A percentile compares a stretch with the other conserved stretches of the same genome.
Conservation (phyloP, 2,329 filamentous ascomycete species). For the Fusarium nodosum region DNA sequence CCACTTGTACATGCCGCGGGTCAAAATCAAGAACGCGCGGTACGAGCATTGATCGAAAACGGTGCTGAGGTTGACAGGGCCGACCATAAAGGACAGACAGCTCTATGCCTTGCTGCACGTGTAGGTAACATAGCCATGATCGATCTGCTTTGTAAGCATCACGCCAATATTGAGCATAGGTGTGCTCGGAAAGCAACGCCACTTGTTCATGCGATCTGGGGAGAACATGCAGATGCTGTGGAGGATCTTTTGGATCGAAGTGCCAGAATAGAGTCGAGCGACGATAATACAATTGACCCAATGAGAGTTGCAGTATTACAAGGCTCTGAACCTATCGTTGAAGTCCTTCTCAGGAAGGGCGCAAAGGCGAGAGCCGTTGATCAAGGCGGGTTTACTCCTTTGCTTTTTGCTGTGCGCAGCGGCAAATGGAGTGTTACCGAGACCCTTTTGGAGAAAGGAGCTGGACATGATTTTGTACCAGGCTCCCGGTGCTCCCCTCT, state of each 20-base stretch:
- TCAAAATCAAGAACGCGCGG: rapidly evolving
- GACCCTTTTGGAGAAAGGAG: background rate
- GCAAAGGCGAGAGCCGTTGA: rapidly evolving
- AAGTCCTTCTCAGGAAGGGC: background rate
- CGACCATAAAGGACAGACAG: rapidly evolving
- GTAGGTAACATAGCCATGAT: rapidly evolving
- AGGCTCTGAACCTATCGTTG: background rate
- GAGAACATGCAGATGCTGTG: background rate
- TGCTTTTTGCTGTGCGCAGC: background rate
- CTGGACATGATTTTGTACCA: background rate
- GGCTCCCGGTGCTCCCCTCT: rapidly evolving
- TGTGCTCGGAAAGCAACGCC: background rate
- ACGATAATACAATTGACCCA: background rate
- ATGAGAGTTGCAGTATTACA: rapidly evolving
- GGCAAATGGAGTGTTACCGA: background rate
- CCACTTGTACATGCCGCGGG: rapidly evolving
- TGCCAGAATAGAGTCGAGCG: background rate
- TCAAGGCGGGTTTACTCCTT: background rate
- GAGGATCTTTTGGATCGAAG: background rate
- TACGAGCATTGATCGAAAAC: background rate
- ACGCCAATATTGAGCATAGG: background rate
- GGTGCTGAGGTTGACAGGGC: background rate
- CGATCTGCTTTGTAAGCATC: background rate
- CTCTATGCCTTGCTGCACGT: rapidly evolving
- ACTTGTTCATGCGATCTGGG: rapidly evolving